Evolutionary conservation across 441 rosid species (phyloP).

Genomic region (Euphorbia schlechtendalii): DNA sequence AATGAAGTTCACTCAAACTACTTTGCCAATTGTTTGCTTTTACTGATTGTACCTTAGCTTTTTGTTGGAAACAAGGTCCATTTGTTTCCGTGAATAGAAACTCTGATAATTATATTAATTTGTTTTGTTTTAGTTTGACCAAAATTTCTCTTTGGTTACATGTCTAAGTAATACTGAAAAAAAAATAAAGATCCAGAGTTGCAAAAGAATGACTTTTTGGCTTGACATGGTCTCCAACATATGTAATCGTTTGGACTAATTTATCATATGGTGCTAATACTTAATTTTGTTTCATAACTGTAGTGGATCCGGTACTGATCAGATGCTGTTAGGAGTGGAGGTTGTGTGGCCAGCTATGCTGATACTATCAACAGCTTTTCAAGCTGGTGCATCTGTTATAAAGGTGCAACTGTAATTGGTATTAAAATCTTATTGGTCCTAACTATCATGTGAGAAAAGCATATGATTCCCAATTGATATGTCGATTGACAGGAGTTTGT

Average conservation of each 20-base stretch:
- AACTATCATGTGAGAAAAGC: constrained; percentile 7
- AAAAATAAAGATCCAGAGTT: not conserved
- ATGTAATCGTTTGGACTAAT: constrained; percentile 3
- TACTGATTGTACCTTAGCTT: not conserved
- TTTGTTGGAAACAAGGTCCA: not conserved
- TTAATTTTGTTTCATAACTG: constrained; percentile 19
- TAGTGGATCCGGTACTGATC: constrained; percentile 71
- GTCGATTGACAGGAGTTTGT: constrained; percentile 57
- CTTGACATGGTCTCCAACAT: not conserved
- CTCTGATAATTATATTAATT: not conserved
- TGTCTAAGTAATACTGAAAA: not conserved
- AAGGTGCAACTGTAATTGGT: constrained; percentile 41
- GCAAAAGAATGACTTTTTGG: not conserved
- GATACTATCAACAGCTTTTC: constrained; percentile 80
- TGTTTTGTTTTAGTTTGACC: not conserved
- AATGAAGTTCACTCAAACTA: not conserved
- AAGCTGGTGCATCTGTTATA: constrained; percentile 72
- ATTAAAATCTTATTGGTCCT: constrained; percentile 6
- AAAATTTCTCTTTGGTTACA: not conserved
- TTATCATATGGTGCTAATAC: not conserved
- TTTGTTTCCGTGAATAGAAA: not conserved
- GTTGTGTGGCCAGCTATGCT: constrained; percentile 66
- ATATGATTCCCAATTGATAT: constrained; percentile 18
- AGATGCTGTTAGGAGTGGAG: constrained; percentile 43
- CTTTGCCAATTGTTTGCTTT: not conserved